A percentile compares a stretch with the other conserved stretches of the same genome.
These are phyloP conservation scores for Coemansia sp. DNA, from an alignment of 192 early-diverging fungal genomes.

Conservation along the genomic window DNA sequence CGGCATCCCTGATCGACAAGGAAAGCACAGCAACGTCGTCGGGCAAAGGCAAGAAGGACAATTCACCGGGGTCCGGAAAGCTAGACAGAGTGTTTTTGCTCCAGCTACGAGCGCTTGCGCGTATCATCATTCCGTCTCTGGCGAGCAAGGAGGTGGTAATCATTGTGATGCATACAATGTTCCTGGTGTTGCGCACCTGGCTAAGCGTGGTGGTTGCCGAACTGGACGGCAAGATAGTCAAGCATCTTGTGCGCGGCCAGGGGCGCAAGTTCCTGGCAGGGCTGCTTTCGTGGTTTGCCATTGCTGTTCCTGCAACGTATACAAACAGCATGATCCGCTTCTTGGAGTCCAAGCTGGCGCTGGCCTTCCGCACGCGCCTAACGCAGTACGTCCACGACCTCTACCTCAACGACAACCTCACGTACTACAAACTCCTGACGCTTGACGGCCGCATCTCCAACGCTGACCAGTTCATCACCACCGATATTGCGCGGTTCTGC, in stretches of 20 bases:
- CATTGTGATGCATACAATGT: conserved; percentile 78
- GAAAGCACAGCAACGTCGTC: neutral
- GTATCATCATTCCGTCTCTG: conserved; percentile 80
- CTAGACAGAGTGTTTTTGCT: conserved; percentile 45
- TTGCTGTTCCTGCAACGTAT: conserved; percentile 94
- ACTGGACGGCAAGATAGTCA: conserved; percentile 92
- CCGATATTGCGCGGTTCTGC: conserved; percentile 93
- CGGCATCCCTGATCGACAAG: conserved; percentile 16
- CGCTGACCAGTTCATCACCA: conserved; percentile 86
- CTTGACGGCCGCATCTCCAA: conserved; percentile 85
- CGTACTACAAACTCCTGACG: conserved; percentile 91
- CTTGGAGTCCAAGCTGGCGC: conserved; percentile 60
- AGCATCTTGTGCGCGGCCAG: conserved; percentile 88
- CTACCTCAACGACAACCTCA: conserved; percentile 86
- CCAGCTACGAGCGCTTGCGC: conserved; percentile 74
- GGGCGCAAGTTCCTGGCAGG: conserved; percentile 75
- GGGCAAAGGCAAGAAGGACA: neutral
- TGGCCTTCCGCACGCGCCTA: conserved; percentile 83
- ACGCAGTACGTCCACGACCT: conserved; percentile 88
- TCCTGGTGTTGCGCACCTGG: conserved; percentile 89
- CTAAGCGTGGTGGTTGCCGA: conserved; percentile 90
- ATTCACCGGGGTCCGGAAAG: conserved; percentile 12
- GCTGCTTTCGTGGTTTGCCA: conserved; percentile 87
- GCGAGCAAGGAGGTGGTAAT: conserved; percentile 80
- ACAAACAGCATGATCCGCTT: conserved; percentile 93